Conservation (phyloP, 768 basidiomycete genomes). For the Lactarius pseudohatsudake region DNA sequence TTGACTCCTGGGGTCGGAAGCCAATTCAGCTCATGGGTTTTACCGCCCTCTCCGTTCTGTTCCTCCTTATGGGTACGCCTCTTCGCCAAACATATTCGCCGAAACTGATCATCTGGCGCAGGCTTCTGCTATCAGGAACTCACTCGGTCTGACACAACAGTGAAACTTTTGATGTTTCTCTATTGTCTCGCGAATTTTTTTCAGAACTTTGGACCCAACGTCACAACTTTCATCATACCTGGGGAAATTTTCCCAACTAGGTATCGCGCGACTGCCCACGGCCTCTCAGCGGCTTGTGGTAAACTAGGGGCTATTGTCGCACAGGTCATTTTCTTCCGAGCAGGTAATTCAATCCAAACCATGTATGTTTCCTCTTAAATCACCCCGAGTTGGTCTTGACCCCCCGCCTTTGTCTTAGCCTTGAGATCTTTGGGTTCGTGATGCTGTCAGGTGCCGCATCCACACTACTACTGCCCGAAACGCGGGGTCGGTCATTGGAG, state of each 20-base stretch:
- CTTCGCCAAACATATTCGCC: neutral
- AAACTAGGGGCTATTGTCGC: constrained; percentile 47
- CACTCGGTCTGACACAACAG: constrained; percentile 32
- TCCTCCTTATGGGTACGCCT: constrained; percentile 64
- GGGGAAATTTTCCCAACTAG: constrained; percentile 49
- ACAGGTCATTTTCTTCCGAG: constrained; percentile 36
- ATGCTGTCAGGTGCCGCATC: constrained; percentile 46
- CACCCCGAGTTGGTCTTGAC: constrained; percentile 20
- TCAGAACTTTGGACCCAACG: constrained; percentile 48
- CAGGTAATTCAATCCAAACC: constrained; percentile 34
- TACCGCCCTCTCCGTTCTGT: constrained; percentile 59
- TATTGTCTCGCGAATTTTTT: constrained; percentile 45
- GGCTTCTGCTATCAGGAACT: constrained; percentile 36
- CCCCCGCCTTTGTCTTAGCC: constrained; percentile 28
- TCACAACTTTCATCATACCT: constrained; percentile 46
- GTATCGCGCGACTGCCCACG: constrained; percentile 45
- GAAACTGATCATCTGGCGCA: constrained; percentile 9
- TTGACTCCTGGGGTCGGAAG: constrained; percentile 80
- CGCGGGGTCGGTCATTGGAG: constrained; percentile 39
- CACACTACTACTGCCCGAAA: constrained; percentile 46
- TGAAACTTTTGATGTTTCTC: constrained; percentile 38
- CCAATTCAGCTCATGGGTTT: constrained; percentile 83
- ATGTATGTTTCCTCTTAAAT: constrained; percentile 33
- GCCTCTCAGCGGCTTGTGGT: constrained; percentile 46
- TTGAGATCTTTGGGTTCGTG: constrained; percentile 49